Conservation (phyloP, 2,329 filamentous ascomycete genomes). For the Onygenales sp. region DNA sequence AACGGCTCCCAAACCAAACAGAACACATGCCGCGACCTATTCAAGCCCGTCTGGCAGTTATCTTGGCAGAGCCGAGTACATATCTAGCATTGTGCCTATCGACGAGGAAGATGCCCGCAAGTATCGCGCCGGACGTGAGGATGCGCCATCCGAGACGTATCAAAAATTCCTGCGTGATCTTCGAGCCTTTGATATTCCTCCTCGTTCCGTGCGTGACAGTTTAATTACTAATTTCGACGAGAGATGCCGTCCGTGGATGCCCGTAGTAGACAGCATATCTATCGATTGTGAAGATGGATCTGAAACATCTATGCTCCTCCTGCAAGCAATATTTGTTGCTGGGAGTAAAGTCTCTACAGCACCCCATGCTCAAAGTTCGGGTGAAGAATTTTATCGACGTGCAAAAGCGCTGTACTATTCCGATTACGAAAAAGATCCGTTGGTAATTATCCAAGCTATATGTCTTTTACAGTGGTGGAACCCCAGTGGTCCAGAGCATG, state of each 20-base stretch:
- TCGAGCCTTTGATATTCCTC: conserved; percentile 6
- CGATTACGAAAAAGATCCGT: conserved; percentile 9
- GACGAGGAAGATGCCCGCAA: conserved; percentile 12
- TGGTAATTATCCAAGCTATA: conserved; percentile 10
- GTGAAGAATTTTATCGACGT: conserved; percentile 10
- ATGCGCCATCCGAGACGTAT: conserved; percentile 3
- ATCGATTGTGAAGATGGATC: background rate
- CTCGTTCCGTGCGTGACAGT: conserved; percentile 7
- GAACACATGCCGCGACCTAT: background rate
- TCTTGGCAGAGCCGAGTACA: conserved; percentile 10
- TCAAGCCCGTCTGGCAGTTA: conserved; percentile 7
- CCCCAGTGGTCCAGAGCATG: conserved; percentile 24
- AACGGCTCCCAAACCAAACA: background rate
- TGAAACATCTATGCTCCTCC: conserved; percentile 4
- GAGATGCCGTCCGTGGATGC: conserved; percentile 12
- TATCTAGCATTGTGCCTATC: conserved; percentile 8
- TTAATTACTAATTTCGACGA: conserved; percentile 11
- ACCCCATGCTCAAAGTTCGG: conserved; percentile 5
- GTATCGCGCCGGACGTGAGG: conserved; percentile 5
- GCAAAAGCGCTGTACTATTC: conserved; percentile 12
- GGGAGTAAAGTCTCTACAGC: conserved; percentile 12
- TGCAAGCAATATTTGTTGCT: conserved; percentile 10
- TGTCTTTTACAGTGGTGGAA: conserved; percentile 12
- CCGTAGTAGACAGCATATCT: conserved; percentile 8
- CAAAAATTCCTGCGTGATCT: conserved; percentile 7